These are phyloP conservation scores for Paraleonurus japonicus DNA, from an alignment of 257 asterid genomes.

Conservation along the genomic window DNA sequence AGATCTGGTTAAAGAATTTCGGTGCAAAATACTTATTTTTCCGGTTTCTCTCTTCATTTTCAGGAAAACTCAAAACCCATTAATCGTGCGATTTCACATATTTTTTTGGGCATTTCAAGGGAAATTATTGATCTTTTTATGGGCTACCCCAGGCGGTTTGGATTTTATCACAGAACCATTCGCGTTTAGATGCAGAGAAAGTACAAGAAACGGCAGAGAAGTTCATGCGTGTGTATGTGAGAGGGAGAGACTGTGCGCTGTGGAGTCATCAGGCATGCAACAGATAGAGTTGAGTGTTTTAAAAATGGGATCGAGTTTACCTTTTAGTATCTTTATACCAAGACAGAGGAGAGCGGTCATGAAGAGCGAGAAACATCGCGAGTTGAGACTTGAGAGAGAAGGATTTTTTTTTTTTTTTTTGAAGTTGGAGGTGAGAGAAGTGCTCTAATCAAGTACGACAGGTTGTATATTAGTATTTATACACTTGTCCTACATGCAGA, in stretches of 20 bases:
- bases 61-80: constrained; percentile 21
- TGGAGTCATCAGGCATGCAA: constrained; percentile 41
- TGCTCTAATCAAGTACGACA: constrained; percentile 39
- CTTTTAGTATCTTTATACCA: constrained; percentile 42
- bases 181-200: constrained; percentile 24
- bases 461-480: constrained; percentile 26
- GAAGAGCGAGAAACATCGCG: constrained; percentile 4
- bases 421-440: constrained; percentile 21
- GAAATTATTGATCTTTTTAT: neutral
- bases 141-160: constrained; percentile 28
- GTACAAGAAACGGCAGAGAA: constrained; percentile 22
- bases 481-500: constrained; percentile 35
- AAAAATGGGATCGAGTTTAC: constrained; percentile 42
- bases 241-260: neutral
- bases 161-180: constrained; percentile 23
- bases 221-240: neutral
- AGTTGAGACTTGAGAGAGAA: constrained; percentile 12
- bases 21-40: neutral
- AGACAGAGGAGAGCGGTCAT: constrained; percentile 24
- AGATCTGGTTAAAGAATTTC: constrained; percentile 45
- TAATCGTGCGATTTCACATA: constrained; percentile 23
- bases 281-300: constrained; percentile 13
- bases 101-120: neutral
- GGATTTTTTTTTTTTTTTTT: constrained; percentile 14
- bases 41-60: constrained; percentile 10